Percentiles rank a stretch among this genome's conserved stretches.
Conservation (phyloP, 2,329 filamentous ascomycete genomes). For the Aspergillus melleus region DNA sequence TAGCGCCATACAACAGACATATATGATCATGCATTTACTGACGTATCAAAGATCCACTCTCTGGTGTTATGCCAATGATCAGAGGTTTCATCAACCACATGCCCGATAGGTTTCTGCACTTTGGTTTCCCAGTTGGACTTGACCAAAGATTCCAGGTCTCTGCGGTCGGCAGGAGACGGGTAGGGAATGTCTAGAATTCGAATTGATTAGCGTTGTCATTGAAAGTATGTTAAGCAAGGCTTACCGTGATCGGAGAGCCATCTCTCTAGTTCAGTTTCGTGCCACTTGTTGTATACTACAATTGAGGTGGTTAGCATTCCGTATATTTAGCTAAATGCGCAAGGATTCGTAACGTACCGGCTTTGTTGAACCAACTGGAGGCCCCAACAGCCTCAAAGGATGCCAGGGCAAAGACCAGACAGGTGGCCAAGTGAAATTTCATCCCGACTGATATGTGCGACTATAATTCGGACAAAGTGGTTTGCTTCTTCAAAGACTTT, state of each 20-base stretch:
- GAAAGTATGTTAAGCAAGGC: background rate
- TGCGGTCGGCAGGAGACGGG: slow-evolving; percentile 85
- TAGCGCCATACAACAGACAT: slow-evolving; percentile 30
- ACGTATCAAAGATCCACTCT: slow-evolving; percentile 90
- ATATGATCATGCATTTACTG: slow-evolving; percentile 25
- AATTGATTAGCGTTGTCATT: slow-evolving; percentile 2
- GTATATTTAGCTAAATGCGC: background rate
- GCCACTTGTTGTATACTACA: slow-evolving; percentile 96
- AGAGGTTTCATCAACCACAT: slow-evolving; percentile 74
- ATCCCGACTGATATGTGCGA: slow-evolving; percentile 53
- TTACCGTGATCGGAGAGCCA: slow-evolving; percentile 85
- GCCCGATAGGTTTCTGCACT: slow-evolving; percentile 70
- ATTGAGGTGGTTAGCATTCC: slow-evolving; percentile 7
- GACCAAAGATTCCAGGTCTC: slow-evolving; percentile 89
- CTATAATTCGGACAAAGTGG: background rate
- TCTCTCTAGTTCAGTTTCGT: slow-evolving; percentile 93
- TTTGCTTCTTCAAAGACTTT: background rate
- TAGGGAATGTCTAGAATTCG: slow-evolving; percentile 67
- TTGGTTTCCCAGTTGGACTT: slow-evolving; percentile 84
- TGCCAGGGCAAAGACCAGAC: slow-evolving; percentile 71
- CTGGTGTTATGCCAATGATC: slow-evolving; percentile 71
- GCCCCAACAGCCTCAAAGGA: slow-evolving; percentile 65
- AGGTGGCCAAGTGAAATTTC: slow-evolving; percentile 70
- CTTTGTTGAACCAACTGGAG: slow-evolving; percentile 82
- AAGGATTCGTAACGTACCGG: slow-evolving; percentile 61